These are phyloP conservation scores for Candida fluviatilis DNA, from an alignment of 805 yeast species.

Conservation along the genomic window DNA sequence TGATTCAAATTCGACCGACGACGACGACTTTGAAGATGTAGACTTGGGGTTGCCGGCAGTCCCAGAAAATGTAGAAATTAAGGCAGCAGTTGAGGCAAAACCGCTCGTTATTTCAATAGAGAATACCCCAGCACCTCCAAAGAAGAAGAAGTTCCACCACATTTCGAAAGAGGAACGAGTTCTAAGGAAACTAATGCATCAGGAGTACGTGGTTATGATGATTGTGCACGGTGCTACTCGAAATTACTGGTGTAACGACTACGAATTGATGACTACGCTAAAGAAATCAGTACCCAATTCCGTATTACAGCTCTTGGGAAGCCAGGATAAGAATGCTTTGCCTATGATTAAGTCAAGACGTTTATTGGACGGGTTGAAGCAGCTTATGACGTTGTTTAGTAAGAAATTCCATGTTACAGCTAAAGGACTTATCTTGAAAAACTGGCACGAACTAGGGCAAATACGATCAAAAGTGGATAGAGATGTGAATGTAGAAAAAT, in stretches of 20 bases:
- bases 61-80: neutral
- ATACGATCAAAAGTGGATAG: slow-evolving; percentile 19
- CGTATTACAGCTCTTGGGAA: slow-evolving; percentile 41
- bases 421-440: slow-evolving; percentile 32
- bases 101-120: slow-evolving; percentile 11
- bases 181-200: slow-evolving; percentile 53
- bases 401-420: slow-evolving; percentile 46
- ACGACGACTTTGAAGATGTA: slow-evolving; percentile 23
- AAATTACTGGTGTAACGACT: slow-evolving; percentile 70
- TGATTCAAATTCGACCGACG: slow-evolving; percentile 7
- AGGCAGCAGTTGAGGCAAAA: slow-evolving; percentile 3
- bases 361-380: slow-evolving; percentile 73
- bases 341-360: slow-evolving; percentile 52
- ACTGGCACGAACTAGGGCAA: slow-evolving; percentile 28
- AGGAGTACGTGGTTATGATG: slow-evolving; percentile 53
- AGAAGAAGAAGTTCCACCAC: slow-evolving; percentile 25
- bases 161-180: slow-evolving; percentile 54
- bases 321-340: slow-evolving; percentile 14
- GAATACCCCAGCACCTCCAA: slow-evolving; percentile 14
- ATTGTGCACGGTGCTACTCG: slow-evolving; percentile 63
- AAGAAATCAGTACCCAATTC: slow-evolving; percentile 44
- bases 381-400: slow-evolving; percentile 61
- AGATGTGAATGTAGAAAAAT: slow-evolving; percentile 36
- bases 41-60: slow-evolving; percentile 8
- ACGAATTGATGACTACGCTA: slow-evolving; percentile 35